phyloP scores from a whole-genome alignment of 768 basidiomycete genomes.

The Terana coerulea region DNA sequence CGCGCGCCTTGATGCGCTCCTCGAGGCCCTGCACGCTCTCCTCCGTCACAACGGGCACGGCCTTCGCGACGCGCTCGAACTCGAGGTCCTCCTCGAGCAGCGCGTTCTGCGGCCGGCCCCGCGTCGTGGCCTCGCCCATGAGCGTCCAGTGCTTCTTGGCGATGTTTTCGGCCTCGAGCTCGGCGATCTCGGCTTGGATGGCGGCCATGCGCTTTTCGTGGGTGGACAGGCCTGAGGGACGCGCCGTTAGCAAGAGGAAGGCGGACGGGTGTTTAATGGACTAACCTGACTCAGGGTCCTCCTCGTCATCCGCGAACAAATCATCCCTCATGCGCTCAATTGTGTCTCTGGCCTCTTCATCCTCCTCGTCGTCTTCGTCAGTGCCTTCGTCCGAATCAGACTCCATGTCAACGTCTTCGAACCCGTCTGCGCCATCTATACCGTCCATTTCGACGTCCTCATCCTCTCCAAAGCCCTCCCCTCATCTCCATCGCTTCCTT shows the following conservation, averaged over 20 bases:
- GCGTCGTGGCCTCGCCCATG: slow-evolving; percentile 84
- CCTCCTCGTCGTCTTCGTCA: slow-evolving; percentile 30
- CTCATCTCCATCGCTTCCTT: slow-evolving; percentile 18
- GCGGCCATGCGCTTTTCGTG: slow-evolving; percentile 77
- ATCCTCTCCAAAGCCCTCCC: slow-evolving; percentile 37
- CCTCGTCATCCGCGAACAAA: slow-evolving; percentile 73
- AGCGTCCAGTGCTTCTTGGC: slow-evolving; percentile 90
- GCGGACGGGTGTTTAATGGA: not conserved
- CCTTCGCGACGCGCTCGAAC: slow-evolving; percentile 86
- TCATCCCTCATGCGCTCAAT: slow-evolving; percentile 75
- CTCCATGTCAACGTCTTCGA: slow-evolving; percentile 27
- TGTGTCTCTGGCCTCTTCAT: slow-evolving; percentile 30
- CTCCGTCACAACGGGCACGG: slow-evolving; percentile 87
- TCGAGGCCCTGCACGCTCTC: slow-evolving; percentile 79
- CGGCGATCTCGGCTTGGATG: slow-evolving; percentile 72
- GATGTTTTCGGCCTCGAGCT: slow-evolving; percentile 84
- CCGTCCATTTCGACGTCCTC: slow-evolving; percentile 30
- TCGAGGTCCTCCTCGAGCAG: slow-evolving; percentile 93
- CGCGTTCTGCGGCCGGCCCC: slow-evolving; percentile 84
- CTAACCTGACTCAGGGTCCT: slow-evolving; percentile 21
- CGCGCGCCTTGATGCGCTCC: slow-evolving; percentile 86
- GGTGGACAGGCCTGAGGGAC: slow-evolving; percentile 55
- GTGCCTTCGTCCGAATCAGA: slow-evolving; percentile 28
- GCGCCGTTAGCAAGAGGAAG: not conserved
- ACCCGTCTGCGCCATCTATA: slow-evolving; percentile 21